These are phyloP conservation scores for Cryptosporidium tyzzeri DNA, from an alignment of 169 alveolate species.

Conservation along the genomic window DNA sequence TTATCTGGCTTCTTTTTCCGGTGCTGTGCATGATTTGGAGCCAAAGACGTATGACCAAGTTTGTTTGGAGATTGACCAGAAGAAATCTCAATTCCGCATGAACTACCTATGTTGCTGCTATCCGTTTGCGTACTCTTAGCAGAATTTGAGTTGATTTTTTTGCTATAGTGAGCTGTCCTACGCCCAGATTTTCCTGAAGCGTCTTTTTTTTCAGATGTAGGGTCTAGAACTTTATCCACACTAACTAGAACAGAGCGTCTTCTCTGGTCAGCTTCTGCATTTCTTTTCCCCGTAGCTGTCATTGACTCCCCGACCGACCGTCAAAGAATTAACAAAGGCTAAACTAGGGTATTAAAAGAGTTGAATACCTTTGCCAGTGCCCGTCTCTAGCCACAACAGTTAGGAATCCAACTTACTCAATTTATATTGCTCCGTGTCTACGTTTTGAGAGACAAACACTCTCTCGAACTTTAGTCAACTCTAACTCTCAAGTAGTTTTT, in stretches of 20 bases:
- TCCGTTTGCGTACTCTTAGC: background rate
- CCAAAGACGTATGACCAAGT: background rate
- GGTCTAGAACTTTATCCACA: slow-evolving; percentile 14
- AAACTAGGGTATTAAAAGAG: background rate
- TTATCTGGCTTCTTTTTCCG: slow-evolving; percentile 8
- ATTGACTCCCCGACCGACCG: background rate
- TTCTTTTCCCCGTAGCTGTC: slow-evolving; percentile 1
- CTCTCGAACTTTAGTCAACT: slow-evolving; percentile 21
- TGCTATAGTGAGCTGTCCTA: slow-evolving; percentile 16
- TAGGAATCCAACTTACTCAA: slow-evolving; percentile 7
- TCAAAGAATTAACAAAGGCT: background rate
- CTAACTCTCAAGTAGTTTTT: slow-evolving; percentile 19
- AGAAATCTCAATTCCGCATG: background rate
- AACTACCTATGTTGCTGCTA: background rate
- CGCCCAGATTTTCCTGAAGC: slow-evolving; percentile 21
- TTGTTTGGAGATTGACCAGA: background rate
- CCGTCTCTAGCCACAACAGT: slow-evolving; percentile 18
- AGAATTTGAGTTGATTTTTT: slow-evolving; percentile 5
- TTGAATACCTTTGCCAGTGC: background rate
- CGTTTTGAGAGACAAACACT: background rate
- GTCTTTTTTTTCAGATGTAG: slow-evolving; percentile 9
- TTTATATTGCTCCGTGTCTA: slow-evolving; percentile 15
- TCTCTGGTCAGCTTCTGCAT: slow-evolving; percentile 20
- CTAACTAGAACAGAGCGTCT: slow-evolving; percentile 32
- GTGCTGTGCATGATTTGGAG: background rate